Conservation (phyloP, 179 eudicot species). For the Drosera spatulata region DNA sequence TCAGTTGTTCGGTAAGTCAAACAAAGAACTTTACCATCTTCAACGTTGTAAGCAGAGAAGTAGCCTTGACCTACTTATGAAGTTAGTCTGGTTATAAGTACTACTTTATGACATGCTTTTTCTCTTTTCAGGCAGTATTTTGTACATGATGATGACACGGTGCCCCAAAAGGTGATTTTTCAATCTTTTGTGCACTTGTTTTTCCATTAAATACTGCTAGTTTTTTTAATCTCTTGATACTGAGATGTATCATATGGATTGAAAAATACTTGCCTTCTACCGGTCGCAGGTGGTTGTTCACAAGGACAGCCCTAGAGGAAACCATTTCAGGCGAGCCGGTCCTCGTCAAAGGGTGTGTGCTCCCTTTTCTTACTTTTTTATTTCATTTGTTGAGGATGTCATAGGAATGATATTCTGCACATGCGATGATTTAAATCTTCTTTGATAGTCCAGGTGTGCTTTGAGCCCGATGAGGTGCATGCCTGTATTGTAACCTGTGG, state of each 20-base stretch:
- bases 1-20: background rate
- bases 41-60: too few species aligned
- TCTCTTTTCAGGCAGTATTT: constrained; percentile 56
- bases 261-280: background rate
- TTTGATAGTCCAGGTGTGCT: constrained; percentile 43
- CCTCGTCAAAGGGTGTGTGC: constrained; percentile 71
- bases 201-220: background rate
- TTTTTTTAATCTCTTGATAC: background rate
- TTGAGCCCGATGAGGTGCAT: constrained; percentile 58
- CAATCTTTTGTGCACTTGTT: background rate
- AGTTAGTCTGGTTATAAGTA: too few species aligned
- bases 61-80: too few species aligned
- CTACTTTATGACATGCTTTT: background rate
- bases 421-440: too few species aligned
- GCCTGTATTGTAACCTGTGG: constrained; percentile 94
- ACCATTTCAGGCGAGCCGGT: constrained; percentile 91
- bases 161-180: constrained; percentile 48
- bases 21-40: too few species aligned
- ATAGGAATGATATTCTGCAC: background rate
- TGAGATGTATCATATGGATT: too few species aligned
- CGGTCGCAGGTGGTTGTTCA: constrained; percentile 63
- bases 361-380: background rate
- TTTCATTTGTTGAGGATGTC: background rate
- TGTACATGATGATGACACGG: constrained; percentile 67
- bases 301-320: constrained; percentile 76